Percentiles rank a stretch among this genome's conserved stretches.
Evolutionary conservation across 1,284 basidiomycete species (phyloP).

Genomic region (Ceratobasidium papillatum): DNA sequence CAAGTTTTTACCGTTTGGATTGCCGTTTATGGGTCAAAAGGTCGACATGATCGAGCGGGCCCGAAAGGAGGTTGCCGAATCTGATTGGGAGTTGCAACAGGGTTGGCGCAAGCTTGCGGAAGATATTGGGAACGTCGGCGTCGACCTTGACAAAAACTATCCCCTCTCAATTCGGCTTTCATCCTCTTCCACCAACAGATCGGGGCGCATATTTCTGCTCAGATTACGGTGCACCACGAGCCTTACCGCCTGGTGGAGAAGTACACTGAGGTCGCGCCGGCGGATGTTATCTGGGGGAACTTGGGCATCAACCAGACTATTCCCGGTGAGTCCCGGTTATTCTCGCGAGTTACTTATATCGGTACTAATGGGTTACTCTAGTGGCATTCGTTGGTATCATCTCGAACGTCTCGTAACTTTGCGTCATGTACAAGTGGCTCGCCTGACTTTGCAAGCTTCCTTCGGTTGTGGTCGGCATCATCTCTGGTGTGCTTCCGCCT

Average conservation of each 20-base stretch:
- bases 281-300: slow-evolving; percentile 75
- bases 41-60: slow-evolving; percentile 80
- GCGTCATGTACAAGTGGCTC: slow-evolving; percentile 63
- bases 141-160: slow-evolving; percentile 61
- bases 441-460: slow-evolving; percentile 68
- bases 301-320: slow-evolving; percentile 81
- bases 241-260: slow-evolving; percentile 66
- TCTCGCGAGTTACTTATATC: slow-evolving; percentile 53
- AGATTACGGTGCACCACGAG: slow-evolving; percentile 67
- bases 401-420: slow-evolving; percentile 58
- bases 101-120: slow-evolving; percentile 54
- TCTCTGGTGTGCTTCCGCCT: slow-evolving; percentile 75
- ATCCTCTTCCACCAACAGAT: slow-evolving; percentile 83
- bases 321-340: slow-evolving; percentile 62
- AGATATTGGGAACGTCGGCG: slow-evolving; percentile 52
- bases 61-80: slow-evolving; percentile 70
- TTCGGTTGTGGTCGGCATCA: slow-evolving; percentile 67
- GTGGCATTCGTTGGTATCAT: slow-evolving; percentile 62
- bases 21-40: slow-evolving; percentile 74
- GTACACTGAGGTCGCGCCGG: slow-evolving; percentile 72
- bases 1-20: slow-evolving; percentile 65
- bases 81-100: slow-evolving; percentile 61
- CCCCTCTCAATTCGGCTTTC: slow-evolving; percentile 76
- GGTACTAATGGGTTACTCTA: slow-evolving; percentile 65
- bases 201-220: slow-evolving; percentile 74